Conservation (phyloP, 1,284 basidiomycete species). For the Butyriboletus appendiculatus region DNA sequence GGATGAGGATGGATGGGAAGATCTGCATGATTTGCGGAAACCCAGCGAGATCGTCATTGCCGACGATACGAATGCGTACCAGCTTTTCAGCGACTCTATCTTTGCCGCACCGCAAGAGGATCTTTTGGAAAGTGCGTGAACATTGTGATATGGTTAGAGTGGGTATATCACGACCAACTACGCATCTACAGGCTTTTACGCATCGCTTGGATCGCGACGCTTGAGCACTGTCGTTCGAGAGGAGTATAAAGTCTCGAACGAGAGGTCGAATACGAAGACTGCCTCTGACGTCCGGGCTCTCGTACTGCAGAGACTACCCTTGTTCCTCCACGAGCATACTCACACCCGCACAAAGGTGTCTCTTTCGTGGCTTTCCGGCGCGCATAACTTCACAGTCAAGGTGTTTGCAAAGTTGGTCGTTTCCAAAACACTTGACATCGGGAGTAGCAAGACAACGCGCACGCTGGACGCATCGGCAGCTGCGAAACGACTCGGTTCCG, state of each 20-base stretch:
- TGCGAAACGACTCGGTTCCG: constrained; percentile 56
- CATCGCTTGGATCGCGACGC: constrained; percentile 63
- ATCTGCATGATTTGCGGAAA: constrained; percentile 61
- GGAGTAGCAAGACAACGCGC: constrained; percentile 48
- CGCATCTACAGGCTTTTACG: constrained; percentile 57
- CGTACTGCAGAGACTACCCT: constrained; percentile 85
- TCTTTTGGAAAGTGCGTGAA: constrained; percentile 64
- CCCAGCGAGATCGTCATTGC: constrained; percentile 71
- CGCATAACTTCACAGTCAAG: constrained; percentile 73
- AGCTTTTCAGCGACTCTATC: constrained; percentile 75
- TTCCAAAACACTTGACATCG: constrained; percentile 59
- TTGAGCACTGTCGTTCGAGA: constrained; percentile 77
- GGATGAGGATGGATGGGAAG: constrained; percentile 71
- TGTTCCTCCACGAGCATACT: constrained; percentile 91
- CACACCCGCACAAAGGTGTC: constrained; percentile 71
- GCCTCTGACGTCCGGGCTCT: constrained; percentile 57
- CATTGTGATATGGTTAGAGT: not conserved
- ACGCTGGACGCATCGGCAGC: constrained; percentile 77
- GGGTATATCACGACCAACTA: not conserved
- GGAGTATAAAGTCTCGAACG: constrained; percentile 63
- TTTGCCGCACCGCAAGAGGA: constrained; percentile 93
- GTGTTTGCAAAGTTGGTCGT: constrained; percentile 63
- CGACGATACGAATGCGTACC: constrained; percentile 78
- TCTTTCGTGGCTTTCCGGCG: constrained; percentile 72
- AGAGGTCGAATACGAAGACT: constrained; percentile 49